A percentile compares a stretch with the other conserved stretches of the same genome.
These are phyloP conservation scores for Hypericum androsaemum DNA, from an alignment of 345 rosid genomes.

Conservation along the genomic window DNA sequence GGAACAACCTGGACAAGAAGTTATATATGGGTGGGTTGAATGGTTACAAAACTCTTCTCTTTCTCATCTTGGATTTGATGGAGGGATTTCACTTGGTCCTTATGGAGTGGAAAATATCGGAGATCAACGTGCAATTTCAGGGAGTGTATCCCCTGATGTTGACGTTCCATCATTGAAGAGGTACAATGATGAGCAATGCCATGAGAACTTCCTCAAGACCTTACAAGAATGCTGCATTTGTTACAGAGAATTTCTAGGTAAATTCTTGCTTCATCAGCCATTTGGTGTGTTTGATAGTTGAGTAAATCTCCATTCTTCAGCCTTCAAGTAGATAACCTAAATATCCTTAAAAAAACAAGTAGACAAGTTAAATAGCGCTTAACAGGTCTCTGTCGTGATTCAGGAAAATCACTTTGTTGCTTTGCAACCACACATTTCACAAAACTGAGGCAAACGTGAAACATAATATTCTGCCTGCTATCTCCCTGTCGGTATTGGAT, in stretches of 20 bases:
- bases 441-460: too few species aligned
- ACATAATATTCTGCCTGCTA: too few species aligned
- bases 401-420: too few species aligned
- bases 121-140: slow-evolving; percentile 60
- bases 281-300: not conserved
- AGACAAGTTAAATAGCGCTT: too few species aligned
- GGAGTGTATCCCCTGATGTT: slow-evolving; percentile 43
- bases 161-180: slow-evolving; percentile 57
- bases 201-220: slow-evolving; percentile 48
- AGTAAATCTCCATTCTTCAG: too few species aligned
- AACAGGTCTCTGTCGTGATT: too few species aligned
- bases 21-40: slow-evolving; percentile 57
- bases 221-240: slow-evolving; percentile 75
- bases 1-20: slow-evolving; percentile 66
- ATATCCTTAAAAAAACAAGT: too few species aligned
- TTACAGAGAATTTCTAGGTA: slow-evolving; percentile 59
- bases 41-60: slow-evolving; percentile 63
- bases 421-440: too few species aligned
- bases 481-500: too few species aligned
- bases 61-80: slow-evolving; percentile 45
- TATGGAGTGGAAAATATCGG: slow-evolving; percentile 30
- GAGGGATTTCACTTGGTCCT: slow-evolving; percentile 61
- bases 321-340: too few species aligned
- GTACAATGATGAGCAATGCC: slow-evolving; percentile 58
- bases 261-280: not conserved